Evolutionary conservation across 2,329 filamentous ascomycete species (phyloP).

Genomic region (Fusarium ambrosium): DNA sequence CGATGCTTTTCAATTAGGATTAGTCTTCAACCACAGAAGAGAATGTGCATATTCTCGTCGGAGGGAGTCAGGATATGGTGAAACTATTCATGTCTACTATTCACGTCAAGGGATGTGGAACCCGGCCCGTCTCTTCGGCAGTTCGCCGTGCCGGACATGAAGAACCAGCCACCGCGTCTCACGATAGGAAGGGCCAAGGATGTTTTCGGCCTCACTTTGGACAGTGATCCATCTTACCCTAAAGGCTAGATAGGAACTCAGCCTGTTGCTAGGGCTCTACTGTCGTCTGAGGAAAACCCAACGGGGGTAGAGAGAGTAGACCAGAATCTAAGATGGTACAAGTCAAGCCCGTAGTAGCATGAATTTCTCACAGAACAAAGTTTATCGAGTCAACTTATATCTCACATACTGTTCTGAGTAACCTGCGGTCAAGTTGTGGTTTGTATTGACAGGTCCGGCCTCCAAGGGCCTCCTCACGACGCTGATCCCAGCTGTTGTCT

Average conservation of each 20-base stretch:
- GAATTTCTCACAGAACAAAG: neutral
- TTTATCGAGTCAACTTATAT: neutral
- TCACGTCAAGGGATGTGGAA: neutral
- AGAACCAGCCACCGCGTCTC: neutral
- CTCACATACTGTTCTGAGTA: neutral
- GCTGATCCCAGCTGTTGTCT: neutral
- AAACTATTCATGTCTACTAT: neutral
- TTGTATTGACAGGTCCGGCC: neutral
- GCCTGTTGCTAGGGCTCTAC: neutral
- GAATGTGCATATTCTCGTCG: neutral
- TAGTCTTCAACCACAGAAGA: neutral
- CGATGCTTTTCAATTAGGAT: neutral
- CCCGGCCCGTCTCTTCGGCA: neutral
- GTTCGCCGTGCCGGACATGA: neutral
- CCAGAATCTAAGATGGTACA: neutral
- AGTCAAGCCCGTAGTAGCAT: neutral
- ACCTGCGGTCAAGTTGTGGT: neutral
- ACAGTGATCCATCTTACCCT: neutral
- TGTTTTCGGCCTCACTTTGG: neutral
- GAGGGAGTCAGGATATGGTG: neutral
- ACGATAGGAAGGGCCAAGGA: neutral
- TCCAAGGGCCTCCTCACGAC: neutral
- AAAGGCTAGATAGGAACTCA: neutral
- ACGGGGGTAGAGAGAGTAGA: neutral
- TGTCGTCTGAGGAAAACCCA: neutral